Conservation (phyloP, 2,329 filamentous ascomycete genomes). For the Pestalotiopsis sp. region DNA sequence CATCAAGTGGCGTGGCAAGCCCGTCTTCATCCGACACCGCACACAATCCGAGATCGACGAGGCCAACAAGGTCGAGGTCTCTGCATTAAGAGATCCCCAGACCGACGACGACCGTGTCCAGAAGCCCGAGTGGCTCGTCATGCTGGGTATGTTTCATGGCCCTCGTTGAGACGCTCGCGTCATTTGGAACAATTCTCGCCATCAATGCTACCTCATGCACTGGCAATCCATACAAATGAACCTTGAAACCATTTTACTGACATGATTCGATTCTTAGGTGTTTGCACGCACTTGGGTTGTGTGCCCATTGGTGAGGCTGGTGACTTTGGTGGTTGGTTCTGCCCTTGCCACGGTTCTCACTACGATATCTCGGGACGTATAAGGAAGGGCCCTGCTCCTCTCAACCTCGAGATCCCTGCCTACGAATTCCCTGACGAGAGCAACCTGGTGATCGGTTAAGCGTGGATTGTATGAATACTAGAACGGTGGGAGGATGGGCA, state of each 20-base stretch:
- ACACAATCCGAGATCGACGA: constrained; percentile 91
- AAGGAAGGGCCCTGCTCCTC: constrained; percentile 93
- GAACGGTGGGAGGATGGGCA: constrained; percentile 23
- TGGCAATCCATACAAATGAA: neutral
- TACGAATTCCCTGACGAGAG: constrained; percentile 94
- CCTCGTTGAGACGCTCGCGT: constrained; percentile 16
- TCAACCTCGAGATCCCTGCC: constrained; percentile 93
- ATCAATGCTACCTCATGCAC: neutral
- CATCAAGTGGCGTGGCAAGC: constrained; percentile 99
- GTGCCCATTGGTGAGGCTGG: constrained; percentile 98
- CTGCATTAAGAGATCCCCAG: constrained; percentile 88
- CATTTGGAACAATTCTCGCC: neutral
- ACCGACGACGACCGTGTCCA: constrained; percentile 90
- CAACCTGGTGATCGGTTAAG: constrained; percentile 91
- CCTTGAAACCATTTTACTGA: constrained; percentile 17
- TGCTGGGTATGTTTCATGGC: constrained; percentile 74
- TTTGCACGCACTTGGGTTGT: constrained; percentile 99
- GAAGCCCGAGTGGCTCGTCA: constrained; percentile 98
- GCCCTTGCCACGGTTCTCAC: constrained; percentile 99
- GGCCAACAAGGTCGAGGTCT: constrained; percentile 85
- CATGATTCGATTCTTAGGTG: constrained; percentile 57
- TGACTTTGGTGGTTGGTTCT: constrained; percentile 98
- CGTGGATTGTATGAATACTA: constrained; percentile 32
- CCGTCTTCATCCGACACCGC: constrained; percentile 99
- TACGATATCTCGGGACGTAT: constrained; percentile 99